Percentiles rank a stretch among this genome's conserved stretches.
phyloP scores from a whole-genome alignment of 495 filamentous ascomycete genomes.

The Lasiosphaeris hirsuta region DNA sequence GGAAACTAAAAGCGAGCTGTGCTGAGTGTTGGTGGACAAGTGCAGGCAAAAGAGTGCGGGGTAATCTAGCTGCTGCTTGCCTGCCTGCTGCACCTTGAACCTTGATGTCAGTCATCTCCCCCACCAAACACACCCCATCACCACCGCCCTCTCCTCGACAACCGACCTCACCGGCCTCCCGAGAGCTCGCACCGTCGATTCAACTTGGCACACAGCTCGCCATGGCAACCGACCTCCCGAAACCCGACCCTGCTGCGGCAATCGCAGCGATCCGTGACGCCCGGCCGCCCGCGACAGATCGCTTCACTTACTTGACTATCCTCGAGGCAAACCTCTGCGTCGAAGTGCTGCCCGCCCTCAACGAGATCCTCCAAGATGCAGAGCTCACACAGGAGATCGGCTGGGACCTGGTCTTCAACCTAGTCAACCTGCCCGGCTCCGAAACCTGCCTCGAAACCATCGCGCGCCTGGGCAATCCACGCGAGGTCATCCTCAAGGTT shows the following conservation, averaged over 20 bases:
- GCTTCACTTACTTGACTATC: slow-evolving; percentile 83
- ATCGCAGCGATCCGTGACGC: slow-evolving; percentile 43
- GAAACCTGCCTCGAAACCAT: slow-evolving; percentile 69
- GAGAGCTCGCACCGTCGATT: background rate
- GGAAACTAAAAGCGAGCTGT: background rate
- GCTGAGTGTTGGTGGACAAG: background rate
- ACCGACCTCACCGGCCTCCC: background rate
- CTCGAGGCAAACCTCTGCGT: slow-evolving; percentile 78
- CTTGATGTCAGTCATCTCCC: slow-evolving; percentile 17
- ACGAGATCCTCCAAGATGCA: slow-evolving; percentile 77
- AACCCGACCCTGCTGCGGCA: slow-evolving; percentile 26
- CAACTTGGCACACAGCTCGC: background rate
- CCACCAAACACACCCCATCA: slow-evolving; percentile 4
- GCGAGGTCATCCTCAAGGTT: slow-evolving; percentile 89
- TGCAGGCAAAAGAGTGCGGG: slow-evolving; percentile 9
- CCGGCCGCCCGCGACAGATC: slow-evolving; percentile 70
- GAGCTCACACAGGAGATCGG: slow-evolving; percentile 86
- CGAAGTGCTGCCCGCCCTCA: slow-evolving; percentile 71
- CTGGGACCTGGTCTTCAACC: slow-evolving; percentile 88
- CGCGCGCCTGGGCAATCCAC: slow-evolving; percentile 82
- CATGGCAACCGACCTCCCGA: slow-evolving; percentile 14
- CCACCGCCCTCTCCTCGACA: background rate
- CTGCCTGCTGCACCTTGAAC: slow-evolving; percentile 9
- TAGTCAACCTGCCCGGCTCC: slow-evolving; percentile 73
- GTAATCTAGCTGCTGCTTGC: background rate